Base-by-base conservation (phyloP, 2,329 filamentous ascomycete species). In the Hypoxylon sp. region DNA sequence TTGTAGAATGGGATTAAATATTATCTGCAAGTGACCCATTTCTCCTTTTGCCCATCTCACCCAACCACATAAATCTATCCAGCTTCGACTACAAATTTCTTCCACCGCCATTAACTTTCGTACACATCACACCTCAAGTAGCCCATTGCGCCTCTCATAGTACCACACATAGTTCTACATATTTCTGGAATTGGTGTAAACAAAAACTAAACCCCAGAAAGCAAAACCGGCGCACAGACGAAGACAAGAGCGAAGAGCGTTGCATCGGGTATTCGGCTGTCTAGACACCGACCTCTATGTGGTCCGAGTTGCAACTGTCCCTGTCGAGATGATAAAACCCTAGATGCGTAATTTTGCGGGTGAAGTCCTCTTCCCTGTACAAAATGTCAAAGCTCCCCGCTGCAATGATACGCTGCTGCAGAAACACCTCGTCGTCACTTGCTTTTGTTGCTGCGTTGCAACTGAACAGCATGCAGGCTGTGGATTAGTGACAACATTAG, bases 351-450 rank as follows among this genome's bases (percentile, higher is more conserved):
- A 58, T 48, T 34, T 52, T 38, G 21, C 36, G 43, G 45, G 45
- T 49, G 21, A 49, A 28, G 14, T 25, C 25, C 23, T 57, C 25
- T 25, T 30, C 53, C 65, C 57, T 60, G 38, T 34, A 43, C 30
- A 52, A 48, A 30, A 58, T 43, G 68, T 63, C 67, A 59, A 65
- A 65, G 61, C 67, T 69, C 55, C 53, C 50, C 30, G 36, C 48
- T 67, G 58, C 63, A 60, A 48, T 69, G 67, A 45, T 62, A 69
- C 63, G 58, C 64, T 61, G 43, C 51, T 60, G 58, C 58, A 67
- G 61, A 55, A 63, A 61, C 62, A 64, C 25, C 57, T 66, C 52
- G 48, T 51, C 25, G 28, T 61, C 60, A 19, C 36, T 48, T 62
- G 41, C 43, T 14, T 43, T 43, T 58, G 60, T 68, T 57, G 41